Evolutionary conservation across 345 rosid genomes (phyloP), one percentile per base, ranked within the genome.

Genomic region (Jatropha curcas): DNA sequence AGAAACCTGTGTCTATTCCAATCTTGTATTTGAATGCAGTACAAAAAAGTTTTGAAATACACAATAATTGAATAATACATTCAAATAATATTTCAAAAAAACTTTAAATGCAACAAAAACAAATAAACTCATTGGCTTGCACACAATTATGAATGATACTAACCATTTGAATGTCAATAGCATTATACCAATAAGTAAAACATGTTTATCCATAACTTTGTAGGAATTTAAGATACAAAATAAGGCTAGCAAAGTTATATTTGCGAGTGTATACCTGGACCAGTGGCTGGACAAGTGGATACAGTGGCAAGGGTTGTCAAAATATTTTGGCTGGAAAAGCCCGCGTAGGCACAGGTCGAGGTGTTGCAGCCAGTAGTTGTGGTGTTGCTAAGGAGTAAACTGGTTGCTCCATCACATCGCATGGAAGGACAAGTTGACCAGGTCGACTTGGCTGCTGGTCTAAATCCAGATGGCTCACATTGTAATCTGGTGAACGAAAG

Each of bases 301-400:
- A 45, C 52, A 28, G 86, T 81, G 53, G 67, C 55, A 16, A 75
- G 81, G 19, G 64, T 64, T 10, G 94, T 81, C 56, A 82, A 41
- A 79, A 96, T 86, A 68, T 67, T 70, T 71, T 80, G 74, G 57
- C 55, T 76, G 7, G 66, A 60, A 35, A 76, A 91, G 43, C 98
- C 98, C 60, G 93, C 84, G 62, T 96, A 96, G 46, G 86, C 71
- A 48, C 98, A 93, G 22, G 86, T 65, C 17, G 88, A 71, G 30
- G 39, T 73, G 68, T 53, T 79, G 70, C 96, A 93, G 51, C 79
- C 41, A 24, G 72, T 51, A 6, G 4, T 43, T 1, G 88, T 65
- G 19, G 87, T 68, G 79, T 84, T 81, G 66, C 96, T 82, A 5
- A 93, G 16, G 46, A 64, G 60, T 69, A 86, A 67, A 67, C 30